Conservation (phyloP, 164 flowering plant genomes). For the Aristolochia californica region DNA sequence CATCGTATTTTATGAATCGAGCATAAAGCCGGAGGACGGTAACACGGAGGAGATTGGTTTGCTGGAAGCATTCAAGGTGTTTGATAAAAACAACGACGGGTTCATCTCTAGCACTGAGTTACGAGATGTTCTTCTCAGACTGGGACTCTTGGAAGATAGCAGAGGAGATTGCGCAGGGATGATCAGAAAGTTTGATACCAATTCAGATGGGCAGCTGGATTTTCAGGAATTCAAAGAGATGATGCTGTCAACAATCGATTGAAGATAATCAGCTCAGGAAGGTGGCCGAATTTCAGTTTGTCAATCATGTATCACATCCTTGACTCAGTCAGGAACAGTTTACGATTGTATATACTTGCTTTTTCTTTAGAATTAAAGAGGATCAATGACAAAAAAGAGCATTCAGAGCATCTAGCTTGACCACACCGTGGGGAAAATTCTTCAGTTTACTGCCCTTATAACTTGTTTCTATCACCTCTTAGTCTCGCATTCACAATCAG, state of each 20-base stretch:
- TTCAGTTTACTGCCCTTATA: too few species aligned
- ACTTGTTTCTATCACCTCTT: too few species aligned
- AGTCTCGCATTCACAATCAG: too few species aligned
- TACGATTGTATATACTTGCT: too few species aligned
- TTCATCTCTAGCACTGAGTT: conserved; percentile 61
- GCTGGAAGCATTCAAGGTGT: conserved; percentile 49
- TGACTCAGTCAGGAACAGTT: too few species aligned
- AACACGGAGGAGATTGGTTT: conserved; percentile 13
- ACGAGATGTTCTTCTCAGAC: conserved; percentile 30
- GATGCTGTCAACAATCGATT: conserved; percentile 30
- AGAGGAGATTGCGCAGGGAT: conserved; percentile 14
- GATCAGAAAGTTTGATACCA: conserved; percentile 16
- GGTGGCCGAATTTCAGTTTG: too few species aligned
- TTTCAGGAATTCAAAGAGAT: conserved; percentile 27
- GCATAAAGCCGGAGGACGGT: neutral
- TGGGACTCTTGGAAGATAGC: conserved; percentile 31
- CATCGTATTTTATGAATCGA: conserved; percentile 11
- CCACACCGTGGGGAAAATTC: too few species aligned
- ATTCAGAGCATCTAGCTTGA: too few species aligned
- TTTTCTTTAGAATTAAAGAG: too few species aligned
- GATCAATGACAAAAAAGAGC: too few species aligned
- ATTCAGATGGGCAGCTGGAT: conserved; percentile 22
- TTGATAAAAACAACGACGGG: conserved; percentile 61
- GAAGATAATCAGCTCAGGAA: too few species aligned
- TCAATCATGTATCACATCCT: too few species aligned